These are phyloP conservation scores for Corylus heterophylla DNA, from an alignment of 306 rosid genomes.

Conservation along the genomic window DNA sequence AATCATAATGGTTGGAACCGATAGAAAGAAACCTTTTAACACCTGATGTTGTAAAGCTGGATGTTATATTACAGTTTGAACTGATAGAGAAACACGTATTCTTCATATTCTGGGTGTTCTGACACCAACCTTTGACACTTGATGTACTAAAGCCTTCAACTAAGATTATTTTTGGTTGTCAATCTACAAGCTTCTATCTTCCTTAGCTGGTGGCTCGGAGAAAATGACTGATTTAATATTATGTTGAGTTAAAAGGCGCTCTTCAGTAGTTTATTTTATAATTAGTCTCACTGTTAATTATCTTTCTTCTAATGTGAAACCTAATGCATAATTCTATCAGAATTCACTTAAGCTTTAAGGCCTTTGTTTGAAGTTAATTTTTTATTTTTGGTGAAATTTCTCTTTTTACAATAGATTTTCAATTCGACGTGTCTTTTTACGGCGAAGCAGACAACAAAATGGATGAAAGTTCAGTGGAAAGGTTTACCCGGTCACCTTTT, in stretches of 20 bases:
- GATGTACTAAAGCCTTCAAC: background rate
- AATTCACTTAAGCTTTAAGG: constrained; percentile 28
- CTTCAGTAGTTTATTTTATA: background rate
- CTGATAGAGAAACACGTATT: background rate
- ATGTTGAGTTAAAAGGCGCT: background rate
- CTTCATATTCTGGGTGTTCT: constrained; percentile 1
- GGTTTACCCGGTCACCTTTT: constrained; percentile 52
- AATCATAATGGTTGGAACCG: background rate
- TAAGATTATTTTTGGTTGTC: background rate
- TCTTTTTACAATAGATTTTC: constrained; percentile 57
- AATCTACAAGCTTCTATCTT: background rate
- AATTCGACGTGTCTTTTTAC: constrained; percentile 50
- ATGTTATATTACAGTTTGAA: background rate
- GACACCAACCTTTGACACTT: background rate
- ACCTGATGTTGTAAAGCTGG: background rate
- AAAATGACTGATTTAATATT: background rate
- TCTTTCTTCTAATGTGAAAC: constrained; percentile 30
- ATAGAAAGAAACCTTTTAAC: background rate
- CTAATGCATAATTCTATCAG: constrained; percentile 22
- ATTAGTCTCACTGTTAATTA: constrained; percentile 2
- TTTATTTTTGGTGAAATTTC: constrained; percentile 51
- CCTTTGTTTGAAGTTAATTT: constrained; percentile 29
- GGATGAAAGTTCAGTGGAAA: constrained; percentile 56
- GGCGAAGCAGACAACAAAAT: constrained; percentile 60
- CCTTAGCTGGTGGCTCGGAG: background rate